Evolutionary conservation across 257 asterid genomes (phyloP), one percentile per base, ranked within the genome.

Genomic region (Prunella vulgaris): DNA sequence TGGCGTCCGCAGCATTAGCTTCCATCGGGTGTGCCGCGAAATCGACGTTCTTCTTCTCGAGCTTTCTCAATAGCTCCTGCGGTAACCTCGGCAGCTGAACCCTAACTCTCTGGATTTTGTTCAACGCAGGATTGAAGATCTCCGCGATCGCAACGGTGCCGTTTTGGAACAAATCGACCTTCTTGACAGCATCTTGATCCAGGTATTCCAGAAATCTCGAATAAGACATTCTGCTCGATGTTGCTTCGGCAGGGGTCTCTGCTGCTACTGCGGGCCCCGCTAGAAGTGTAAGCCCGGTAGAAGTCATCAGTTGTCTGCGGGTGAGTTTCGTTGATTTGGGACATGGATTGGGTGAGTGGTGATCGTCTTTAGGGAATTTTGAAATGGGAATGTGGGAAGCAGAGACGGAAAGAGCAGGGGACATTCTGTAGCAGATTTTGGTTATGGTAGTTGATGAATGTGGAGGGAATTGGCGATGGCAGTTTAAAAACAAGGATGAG

Each of bases 21-120:
- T 86, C 87, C 67, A 70, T 17, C 0, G 86, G 86, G 72, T 86
- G 82, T 28, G 85, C 87, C 3, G 86, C 85, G 40, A 88, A 84
- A 61, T 86, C 89, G 10, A 88, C 86, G 15, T 78, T 79, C 46
- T 86, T 86, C 35, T 84, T 84, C 69, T 59, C 60, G 15, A 88
- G 79, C 60, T 88, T 84, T 66, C 83, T 81, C 77, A 86, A 33
- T 30, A 88, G 57, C 5, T 84, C 84, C 57, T 58, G 77, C 27
- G 83, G 86, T 85, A 88, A 78, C 59, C 90, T 85, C 21, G 92
- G 92, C 10, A 88, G 60, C 78, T 85, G 91, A 64, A 88, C 22
- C 64, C 69, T 83, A 8, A 87, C 91, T 66, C 91, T 84, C 78
- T 81, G 95, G 62, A 78, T 74, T 69, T 84, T 84, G 52, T 74